A percentile compares a stretch with the other conserved stretches of the same genome.
phyloP scores from a whole-genome alignment of 1,139 yeast genomes.

The Pichia sp. region DNA sequence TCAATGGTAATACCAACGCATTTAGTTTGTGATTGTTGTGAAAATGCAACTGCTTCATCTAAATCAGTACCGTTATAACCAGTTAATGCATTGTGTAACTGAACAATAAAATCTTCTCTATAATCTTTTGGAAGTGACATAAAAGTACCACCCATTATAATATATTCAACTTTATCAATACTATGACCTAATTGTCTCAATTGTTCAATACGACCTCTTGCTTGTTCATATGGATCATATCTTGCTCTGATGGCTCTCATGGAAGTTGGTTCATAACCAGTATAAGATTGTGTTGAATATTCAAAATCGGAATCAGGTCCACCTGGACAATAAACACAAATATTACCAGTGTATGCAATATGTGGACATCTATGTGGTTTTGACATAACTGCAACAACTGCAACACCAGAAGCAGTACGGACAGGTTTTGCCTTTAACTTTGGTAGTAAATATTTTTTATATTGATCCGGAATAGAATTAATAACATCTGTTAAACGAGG shows the following conservation, averaged over 20 bases:
- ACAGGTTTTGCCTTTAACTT: conserved; percentile 97
- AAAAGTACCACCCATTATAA: conserved; percentile 98
- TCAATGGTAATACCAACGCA: conserved; percentile 99
- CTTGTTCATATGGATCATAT: conserved; percentile 97
- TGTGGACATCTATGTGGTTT: conserved; percentile 99
- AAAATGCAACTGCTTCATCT: conserved; percentile 84
- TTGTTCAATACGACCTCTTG: conserved; percentile 96
- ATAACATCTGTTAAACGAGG: conserved; percentile 95
- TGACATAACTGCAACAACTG: conserved; percentile 99
- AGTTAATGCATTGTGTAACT: conserved; percentile 88
- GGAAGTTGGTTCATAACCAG: conserved; percentile 98
- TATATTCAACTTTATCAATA: conserved; percentile 94
- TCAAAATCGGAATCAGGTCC: conserved; percentile 99
- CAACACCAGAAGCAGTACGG: conserved; percentile 96
- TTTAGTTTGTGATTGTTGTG: conserved; percentile 92
- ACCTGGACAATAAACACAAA: conserved; percentile 98
- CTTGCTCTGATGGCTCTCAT: conserved; percentile 98
- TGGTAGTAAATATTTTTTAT: conserved; percentile 85
- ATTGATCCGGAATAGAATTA: conserved; percentile 92
- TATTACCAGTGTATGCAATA: conserved; percentile 97
- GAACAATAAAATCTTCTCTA: conserved; percentile 82
- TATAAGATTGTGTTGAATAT: conserved; percentile 94
- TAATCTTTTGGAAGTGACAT: conserved; percentile 91
- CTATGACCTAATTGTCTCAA: conserved; percentile 92
- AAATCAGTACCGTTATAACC: conserved; percentile 86